A percentile compares a stretch with the other conserved stretches of the same genome.
phyloP scores from a whole-genome alignment of 1,284 basidiomycete genomes.

The Tausonia pullulans region DNA sequence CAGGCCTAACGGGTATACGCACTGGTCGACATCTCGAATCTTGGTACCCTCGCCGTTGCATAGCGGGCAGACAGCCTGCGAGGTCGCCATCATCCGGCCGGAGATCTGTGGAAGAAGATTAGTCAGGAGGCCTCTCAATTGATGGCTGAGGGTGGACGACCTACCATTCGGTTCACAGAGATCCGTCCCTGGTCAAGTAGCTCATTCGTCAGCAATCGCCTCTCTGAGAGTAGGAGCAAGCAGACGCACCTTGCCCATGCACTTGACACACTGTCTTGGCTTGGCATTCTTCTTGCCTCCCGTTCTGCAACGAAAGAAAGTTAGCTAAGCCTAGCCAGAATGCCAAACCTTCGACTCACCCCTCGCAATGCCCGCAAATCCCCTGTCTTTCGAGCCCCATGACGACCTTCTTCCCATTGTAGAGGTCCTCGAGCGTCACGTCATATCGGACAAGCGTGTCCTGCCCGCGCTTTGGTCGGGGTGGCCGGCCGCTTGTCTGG shows the following conservation, averaged over 20 bases:
- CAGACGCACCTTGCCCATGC: constrained; percentile 49
- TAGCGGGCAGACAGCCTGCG: constrained; percentile 51
- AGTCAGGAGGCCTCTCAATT: no score
- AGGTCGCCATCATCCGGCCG: constrained; percentile 36
- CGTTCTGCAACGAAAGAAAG: constrained; percentile 41
- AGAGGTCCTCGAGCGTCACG: constrained; percentile 84
- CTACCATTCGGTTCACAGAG: constrained; percentile 31
- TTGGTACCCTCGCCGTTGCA: constrained; percentile 72
- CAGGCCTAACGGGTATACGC: constrained; percentile 21
- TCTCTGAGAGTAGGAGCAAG: background rate
- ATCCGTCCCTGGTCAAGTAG: constrained; percentile 28
- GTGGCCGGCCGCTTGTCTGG: constrained; percentile 17
- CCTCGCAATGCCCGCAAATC: constrained; percentile 67
- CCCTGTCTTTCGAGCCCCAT: constrained; percentile 81
- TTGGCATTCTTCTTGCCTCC: constrained; percentile 70
- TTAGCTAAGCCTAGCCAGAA: background rate
- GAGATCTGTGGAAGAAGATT: constrained; percentile 21
- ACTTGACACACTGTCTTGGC: constrained; percentile 66
- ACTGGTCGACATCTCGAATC: constrained; percentile 80
- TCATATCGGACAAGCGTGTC: constrained; percentile 70
- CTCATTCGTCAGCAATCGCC: constrained; percentile 38
- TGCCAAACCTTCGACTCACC: constrained; percentile 38
- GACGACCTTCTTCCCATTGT: constrained; percentile 69
- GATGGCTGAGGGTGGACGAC: constrained; percentile 16
- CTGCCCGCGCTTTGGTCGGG: constrained; percentile 40